Evolutionary conservation across 2,329 filamentous ascomycete species (phyloP).

Genomic region (Arachnopeziza araneosa): DNA sequence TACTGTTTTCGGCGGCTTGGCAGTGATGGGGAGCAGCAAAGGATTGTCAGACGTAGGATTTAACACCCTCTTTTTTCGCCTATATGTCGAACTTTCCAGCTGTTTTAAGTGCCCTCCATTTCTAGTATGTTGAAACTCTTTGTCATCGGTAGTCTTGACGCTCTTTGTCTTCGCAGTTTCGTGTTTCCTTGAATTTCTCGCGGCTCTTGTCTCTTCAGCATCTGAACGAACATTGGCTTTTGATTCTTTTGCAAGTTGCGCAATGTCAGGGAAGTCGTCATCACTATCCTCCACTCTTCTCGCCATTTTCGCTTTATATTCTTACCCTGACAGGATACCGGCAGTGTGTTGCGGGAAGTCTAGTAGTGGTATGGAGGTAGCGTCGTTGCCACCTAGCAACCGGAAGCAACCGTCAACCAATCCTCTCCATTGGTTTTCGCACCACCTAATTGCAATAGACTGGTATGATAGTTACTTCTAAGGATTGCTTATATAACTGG

Average conservation of each 20-base stretch:
- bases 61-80: background rate
- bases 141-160: background rate
- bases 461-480: no score
- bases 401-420: background rate
- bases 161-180: background rate
- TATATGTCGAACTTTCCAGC: background rate
- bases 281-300: conserved; percentile 18
- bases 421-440: background rate
- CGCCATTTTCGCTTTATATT: conserved; percentile 9
- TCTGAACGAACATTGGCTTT: background rate
- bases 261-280: conserved; percentile 21
- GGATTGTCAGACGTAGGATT: background rate
- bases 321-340: background rate
- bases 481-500: no score
- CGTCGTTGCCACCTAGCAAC: background rate
- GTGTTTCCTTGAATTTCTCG: background rate
- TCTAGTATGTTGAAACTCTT: background rate
- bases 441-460: no score
- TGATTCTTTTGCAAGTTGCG: conserved; percentile 4
- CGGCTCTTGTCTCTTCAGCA: background rate
- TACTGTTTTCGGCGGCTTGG: background rate
- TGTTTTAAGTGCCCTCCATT: background rate
- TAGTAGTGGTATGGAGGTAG: background rate
- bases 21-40: background rate
- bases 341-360: background rate